Percentiles rank a stretch among this genome's conserved stretches.
phyloP scores from a whole-genome alignment of 1,284 basidiomycete genomes.

The Boletus semigastroideus region DNA sequence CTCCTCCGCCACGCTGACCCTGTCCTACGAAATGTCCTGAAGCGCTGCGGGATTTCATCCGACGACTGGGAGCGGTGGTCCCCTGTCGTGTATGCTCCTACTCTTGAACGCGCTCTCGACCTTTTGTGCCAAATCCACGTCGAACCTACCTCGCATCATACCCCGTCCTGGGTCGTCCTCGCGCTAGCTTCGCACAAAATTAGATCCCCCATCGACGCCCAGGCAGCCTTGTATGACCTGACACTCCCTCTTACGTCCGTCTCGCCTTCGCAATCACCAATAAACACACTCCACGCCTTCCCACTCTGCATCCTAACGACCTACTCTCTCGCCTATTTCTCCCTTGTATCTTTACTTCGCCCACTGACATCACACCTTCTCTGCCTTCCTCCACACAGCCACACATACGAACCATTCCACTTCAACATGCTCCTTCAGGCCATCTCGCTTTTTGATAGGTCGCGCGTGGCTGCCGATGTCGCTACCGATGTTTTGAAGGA shows the following conservation, averaged over 20 bases:
- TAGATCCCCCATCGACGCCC: conserved; percentile 25
- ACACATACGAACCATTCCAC: conserved; percentile 38
- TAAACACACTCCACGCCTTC: conserved; percentile 42
- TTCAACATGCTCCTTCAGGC: conserved; percentile 59
- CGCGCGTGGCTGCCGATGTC: conserved; percentile 39
- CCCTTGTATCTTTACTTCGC: conserved; percentile 43
- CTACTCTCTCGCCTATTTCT: conserved; percentile 49
- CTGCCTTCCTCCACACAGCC: conserved; percentile 42
- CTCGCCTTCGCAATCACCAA: neutral
- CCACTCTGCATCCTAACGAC: conserved; percentile 42
- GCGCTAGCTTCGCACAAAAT: conserved; percentile 51
- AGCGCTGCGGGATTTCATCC: conserved; percentile 30
- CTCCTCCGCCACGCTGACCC: conserved; percentile 16
- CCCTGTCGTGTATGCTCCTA: conserved; percentile 32
- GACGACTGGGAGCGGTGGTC: conserved; percentile 41
- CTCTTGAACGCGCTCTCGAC: conserved; percentile 36
- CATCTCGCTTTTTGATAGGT: conserved; percentile 44
- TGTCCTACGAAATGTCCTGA: conserved; percentile 24
- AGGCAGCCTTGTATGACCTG: conserved; percentile 22
- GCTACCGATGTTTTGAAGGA: conserved; percentile 43
- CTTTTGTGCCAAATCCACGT: conserved; percentile 12
- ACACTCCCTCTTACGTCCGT: conserved; percentile 16
- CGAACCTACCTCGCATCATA: neutral
- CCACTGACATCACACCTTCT: conserved; percentile 37
- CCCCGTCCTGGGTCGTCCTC: conserved; percentile 54